Conservation (phyloP, 768 basidiomycete genomes). For the Boletus fagicola region DNA sequence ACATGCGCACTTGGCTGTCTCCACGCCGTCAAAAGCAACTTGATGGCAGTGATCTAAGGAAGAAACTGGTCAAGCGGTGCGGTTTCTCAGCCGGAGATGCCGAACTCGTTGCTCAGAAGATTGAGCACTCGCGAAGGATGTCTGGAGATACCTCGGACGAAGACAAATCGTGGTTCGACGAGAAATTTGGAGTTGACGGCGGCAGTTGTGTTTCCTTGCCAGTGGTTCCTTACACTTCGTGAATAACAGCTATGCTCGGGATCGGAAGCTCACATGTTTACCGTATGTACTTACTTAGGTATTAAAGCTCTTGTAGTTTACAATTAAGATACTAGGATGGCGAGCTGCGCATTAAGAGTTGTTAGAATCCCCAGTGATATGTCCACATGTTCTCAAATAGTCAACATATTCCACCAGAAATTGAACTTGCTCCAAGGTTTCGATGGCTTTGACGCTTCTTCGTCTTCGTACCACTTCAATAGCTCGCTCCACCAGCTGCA, state of each 20-base stretch:
- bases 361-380: background rate
- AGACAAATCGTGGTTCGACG: conserved; percentile 19
- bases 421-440: conserved; percentile 89
- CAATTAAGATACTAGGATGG: background rate
- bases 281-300: background rate
- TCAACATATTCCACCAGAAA: conserved; percentile 79
- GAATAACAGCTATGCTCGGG: background rate
- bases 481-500: conserved; percentile 68
- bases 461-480: conserved; percentile 72
- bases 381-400: conserved; percentile 40
- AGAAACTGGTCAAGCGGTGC: conserved; percentile 23
- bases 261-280: background rate
- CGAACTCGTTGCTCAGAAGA: conserved; percentile 16
- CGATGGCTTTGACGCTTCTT: conserved; percentile 86
- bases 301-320: conserved; percentile 7
- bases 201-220: conserved; percentile 15
- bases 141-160: conserved; percentile 11
- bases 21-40: conserved; percentile 13
- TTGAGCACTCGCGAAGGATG: conserved; percentile 13
- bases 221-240: conserved; percentile 5
- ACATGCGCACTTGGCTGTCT: conserved; percentile 27
- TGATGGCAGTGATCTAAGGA: conserved; percentile 14
- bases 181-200: conserved; percentile 13
- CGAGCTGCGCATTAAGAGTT: background rate
- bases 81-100: conserved; percentile 25